Conservation (phyloP, 768 basidiomycete species). For the Collybiopsis confluens region DNA sequence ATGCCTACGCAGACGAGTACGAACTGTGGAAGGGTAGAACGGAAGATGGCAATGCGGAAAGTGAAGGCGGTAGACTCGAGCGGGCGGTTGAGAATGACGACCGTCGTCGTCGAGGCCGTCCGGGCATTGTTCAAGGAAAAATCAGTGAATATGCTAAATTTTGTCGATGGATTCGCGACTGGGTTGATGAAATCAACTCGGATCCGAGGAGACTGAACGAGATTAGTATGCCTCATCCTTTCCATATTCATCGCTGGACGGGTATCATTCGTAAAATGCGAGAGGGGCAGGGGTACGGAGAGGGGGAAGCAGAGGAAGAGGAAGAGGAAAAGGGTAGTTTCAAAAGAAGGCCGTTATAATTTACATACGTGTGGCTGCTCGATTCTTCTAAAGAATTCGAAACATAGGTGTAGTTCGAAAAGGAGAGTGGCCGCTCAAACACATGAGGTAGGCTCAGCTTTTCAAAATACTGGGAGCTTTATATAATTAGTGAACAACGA, state of each 20-base stretch:
- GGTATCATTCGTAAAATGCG: constrained; percentile 1
- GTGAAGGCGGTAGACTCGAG: too few relatives aligned
- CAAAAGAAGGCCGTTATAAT: too few relatives aligned
- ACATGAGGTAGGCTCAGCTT: too few relatives aligned
- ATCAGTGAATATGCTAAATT: constrained; percentile 3
- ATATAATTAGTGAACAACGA: too few relatives aligned
- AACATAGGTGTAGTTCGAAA: too few relatives aligned
- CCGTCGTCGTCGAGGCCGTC: too few relatives aligned
- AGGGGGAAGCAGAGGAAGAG: not conserved
- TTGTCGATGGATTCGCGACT: constrained; percentile 4
- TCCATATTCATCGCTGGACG: not conserved
- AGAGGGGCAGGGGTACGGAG: not conserved
- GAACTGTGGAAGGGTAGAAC: constrained; percentile 1
- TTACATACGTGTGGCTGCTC: too few relatives aligned
- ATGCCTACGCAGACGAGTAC: constrained; percentile 1
- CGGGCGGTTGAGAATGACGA: too few relatives aligned
- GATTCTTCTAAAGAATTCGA: too few relatives aligned
- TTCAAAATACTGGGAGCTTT: too few relatives aligned
- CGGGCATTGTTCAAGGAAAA: not conserved
- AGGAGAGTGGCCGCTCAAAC: too few relatives aligned
- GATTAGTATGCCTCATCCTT: constrained; percentile 2
- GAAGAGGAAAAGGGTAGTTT: not conserved
- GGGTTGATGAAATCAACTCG: constrained; percentile 1
- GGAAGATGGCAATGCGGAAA: too few relatives aligned
- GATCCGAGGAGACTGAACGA: not conserved